Evolutionary conservation across 495 filamentous ascomycete species (phyloP).

Genomic region (Cryomyces minteri): DNA sequence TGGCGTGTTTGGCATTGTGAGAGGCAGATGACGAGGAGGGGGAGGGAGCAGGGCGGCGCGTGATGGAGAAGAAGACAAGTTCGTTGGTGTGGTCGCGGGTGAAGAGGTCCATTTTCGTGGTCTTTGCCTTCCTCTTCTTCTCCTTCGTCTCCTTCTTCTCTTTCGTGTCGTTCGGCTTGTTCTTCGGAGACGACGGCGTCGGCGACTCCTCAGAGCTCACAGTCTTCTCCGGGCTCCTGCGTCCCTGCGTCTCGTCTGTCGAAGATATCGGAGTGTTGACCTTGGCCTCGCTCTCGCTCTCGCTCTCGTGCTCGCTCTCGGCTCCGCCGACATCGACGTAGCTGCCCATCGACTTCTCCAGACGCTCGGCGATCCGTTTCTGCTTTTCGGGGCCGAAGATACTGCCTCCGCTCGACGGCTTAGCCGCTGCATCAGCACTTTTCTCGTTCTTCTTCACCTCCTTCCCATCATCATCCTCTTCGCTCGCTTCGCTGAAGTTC

Average conservation of each 20-base stretch:
- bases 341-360: constrained; percentile 4
- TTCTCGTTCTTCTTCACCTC: constrained; percentile 9
- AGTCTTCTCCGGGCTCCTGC: no score
- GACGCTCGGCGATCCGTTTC: constrained; percentile 5
- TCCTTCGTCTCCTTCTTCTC: constrained; percentile 4
- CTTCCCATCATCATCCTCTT: constrained; percentile 14
- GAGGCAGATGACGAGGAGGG: no score
- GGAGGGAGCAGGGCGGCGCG: neutral
- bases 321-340: constrained; percentile 4
- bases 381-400: constrained; percentile 11
- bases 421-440: neutral
- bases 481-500: constrained; percentile 55
- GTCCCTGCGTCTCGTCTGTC: no score
- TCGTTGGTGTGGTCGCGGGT: constrained; percentile 5
- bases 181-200: neutral
- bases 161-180: neutral
- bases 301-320: no score
- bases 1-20: neutral
- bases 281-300: neutral
- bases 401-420: constrained; percentile 1
- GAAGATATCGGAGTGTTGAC: no score
- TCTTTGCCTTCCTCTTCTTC: constrained; percentile 1
- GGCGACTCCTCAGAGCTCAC: neutral
- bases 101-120: neutral
- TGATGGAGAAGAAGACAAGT: constrained; percentile 14